Base-by-base conservation (phyloP, 345 rosid genomes). In the Clarkia xantiana region DNA sequence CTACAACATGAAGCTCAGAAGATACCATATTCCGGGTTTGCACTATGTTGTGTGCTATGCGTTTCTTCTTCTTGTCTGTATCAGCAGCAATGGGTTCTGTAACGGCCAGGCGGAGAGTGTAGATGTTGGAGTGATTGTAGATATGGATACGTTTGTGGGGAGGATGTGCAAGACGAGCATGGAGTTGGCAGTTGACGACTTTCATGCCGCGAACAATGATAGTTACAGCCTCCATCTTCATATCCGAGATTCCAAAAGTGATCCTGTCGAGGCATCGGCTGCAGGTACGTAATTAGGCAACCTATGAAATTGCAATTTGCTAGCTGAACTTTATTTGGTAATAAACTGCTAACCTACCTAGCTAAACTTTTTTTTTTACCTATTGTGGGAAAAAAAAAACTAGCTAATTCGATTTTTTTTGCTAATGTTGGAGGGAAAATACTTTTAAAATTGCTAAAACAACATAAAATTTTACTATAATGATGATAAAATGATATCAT, bases 171-270 rank as follows among this genome's bases (percentile, higher is more conserved):
- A 66, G 74, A 69, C 71, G 2, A 75, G 88, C 61, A 66, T 82
- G 18, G 52, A 74, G 42, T 60, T 76, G 77, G 65, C 86, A n/a
- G 59, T 86, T 3, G 45, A 68, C 0, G 93, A 86, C 16, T 75
- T 85, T 50, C 79, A 82, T 14, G 53, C 18, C 55, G 55, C 52
- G 39, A 56, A 3, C 23, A 48, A 19, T 81, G 64, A 70, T 62
- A 43, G 47, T 79, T 91, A 40, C n/a, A 73, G 91, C 59, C 44
- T 81, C 38, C 51, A 57, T 12, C 44, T 79, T 6, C 51, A 44
- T 54, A 0, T 49, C 42, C 74, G 71, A 16, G 72, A 85, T 40
- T 70, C 83, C 58, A 63, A 9, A 46, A 8, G 17, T 0, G 78
- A 75, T 51, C 76, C 69, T 0, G 59, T 85, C 10, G 68, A 39